phyloP scores from a whole-genome alignment of 2,329 filamentous ascomycete species.

The Tolypocladium pustulatum region DNA sequence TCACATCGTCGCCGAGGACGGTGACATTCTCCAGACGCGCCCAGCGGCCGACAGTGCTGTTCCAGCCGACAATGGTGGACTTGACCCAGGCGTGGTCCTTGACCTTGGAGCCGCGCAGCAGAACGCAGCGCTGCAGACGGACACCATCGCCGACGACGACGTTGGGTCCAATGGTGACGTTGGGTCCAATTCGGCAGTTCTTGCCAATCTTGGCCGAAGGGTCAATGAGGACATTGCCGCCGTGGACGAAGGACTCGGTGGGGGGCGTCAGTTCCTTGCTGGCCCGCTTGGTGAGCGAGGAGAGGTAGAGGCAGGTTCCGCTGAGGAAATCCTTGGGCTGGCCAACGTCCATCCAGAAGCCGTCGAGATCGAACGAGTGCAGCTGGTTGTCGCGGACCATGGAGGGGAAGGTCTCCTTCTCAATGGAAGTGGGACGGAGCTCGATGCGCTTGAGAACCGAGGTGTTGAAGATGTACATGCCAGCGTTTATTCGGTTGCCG shows the following conservation, averaged over 20 bases:
- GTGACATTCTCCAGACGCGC: conserved; percentile 94
- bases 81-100: conserved; percentile 99
- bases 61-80: conserved; percentile 97
- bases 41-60: conserved; percentile 92
- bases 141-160: conserved; percentile 92
- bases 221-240: conserved; percentile 93
- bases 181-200: conserved; percentile 96
- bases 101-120: conserved; percentile 82
- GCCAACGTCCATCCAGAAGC: conserved; percentile 99
- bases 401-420: conserved; percentile 96
- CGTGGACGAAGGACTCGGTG: conserved; percentile 72
- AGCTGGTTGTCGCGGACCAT: conserved; percentile 83
- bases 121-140: conserved; percentile 82
- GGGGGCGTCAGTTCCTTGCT: conserved; percentile 71
- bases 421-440: conserved; percentile 90
- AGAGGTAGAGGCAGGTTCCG: conserved; percentile 92
- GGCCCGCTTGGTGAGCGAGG: conserved; percentile 80
- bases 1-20: conserved; percentile 96
- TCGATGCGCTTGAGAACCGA: conserved; percentile 86
- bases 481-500: conserved; percentile 96
- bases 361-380: conserved; percentile 92
- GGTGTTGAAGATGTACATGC: conserved; percentile 96
- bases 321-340: conserved; percentile 98
- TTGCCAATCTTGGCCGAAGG: conserved; percentile 91
- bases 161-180: conserved; percentile 89